Percentiles rank a stretch among this genome's conserved stretches.
Conservation (phyloP, 176 grass and related monocot species). For the Oryza nivara region DNA sequence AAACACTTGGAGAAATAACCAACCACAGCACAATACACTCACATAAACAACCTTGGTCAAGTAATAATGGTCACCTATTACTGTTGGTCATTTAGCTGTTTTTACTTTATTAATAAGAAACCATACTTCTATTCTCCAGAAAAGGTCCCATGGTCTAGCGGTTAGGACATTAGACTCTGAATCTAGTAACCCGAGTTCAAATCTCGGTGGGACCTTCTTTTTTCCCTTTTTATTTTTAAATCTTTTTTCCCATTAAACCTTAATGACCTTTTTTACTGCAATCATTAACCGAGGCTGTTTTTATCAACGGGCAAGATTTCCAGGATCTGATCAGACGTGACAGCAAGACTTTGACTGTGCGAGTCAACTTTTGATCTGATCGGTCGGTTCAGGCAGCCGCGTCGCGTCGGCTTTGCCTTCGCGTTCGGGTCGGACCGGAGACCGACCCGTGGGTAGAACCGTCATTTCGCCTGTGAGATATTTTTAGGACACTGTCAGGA, state of each 20-base stretch:
- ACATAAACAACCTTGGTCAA: too few species aligned
- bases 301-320: not conserved
- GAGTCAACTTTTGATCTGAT: not conserved
- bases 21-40: too few species aligned
- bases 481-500: not conserved
- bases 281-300: not conserved
- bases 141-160: slow-evolving; percentile 66
- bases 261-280: not conserved
- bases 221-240: not conserved
- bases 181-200: slow-evolving; percentile 82
- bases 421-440: too few species aligned
- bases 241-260: not conserved
- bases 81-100: too few species aligned
- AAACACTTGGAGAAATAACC: too few species aligned
- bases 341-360: not conserved
- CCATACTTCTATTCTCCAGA: accelerated
- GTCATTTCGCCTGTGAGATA: not conserved
- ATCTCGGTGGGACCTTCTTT: slow-evolving; percentile 62
- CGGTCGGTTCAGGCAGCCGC: not conserved
- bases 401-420: not conserved
- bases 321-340: not conserved
- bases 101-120: not conserved
- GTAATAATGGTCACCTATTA: too few species aligned
- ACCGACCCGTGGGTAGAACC: not conserved
- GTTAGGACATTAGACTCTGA: slow-evolving; percentile 86